Evolutionary conservation across 75 land plant species (phyloP), one percentile per base, ranked within the genome.

Genomic region (Ceratopteris richardii): DNA sequence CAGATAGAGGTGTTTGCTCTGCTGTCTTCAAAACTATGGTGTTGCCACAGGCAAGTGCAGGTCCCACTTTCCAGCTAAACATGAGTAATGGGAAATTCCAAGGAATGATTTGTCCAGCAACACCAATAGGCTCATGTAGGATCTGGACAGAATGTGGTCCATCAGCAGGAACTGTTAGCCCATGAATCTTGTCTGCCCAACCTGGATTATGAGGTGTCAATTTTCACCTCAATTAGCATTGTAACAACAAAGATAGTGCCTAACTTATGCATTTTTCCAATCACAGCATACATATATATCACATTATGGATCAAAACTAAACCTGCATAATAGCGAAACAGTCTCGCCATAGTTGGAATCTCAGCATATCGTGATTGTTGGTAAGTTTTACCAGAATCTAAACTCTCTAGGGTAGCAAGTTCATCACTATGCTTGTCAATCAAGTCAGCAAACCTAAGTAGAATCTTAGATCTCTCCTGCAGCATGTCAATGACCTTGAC

Each of bases 251-350:
- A n/a, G n/a, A n/a, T n/a, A n/a, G n/a, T n/a, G n/a, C n/a, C n/a
- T n/a, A n/a, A n/a, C n/a, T n/a, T n/a, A n/a, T n/a, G n/a, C n/a
- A n/a, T n/a, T n/a, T n/a, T n/a, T n/a, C n/a, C n/a, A n/a, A n/a
- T n/a, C n/a, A n/a, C n/a, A n/a, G n/a, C n/a, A n/a, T n/a, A n/a
- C n/a, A n/a, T n/a, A n/a, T n/a, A n/a, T n/a, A n/a, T n/a, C n/a
- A n/a, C n/a, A n/a, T n/a, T n/a, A n/a, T n/a, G n/a, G n/a, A n/a
- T n/a, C n/a, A n/a, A n/a, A n/a, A n/a, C n/a, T n/a, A n/a, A n/a
- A 81, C 92, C 92, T 56, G 84, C 92, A 63, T 84, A 87, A 36
- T 87, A 87, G 19, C 75, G 75, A 30, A 93, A 68, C 9, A 77
- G 29, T 24, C 94, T 68, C 0, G 51, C 60, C 19, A 79, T 60